These are phyloP conservation scores for Barnettozyma wickerhamii DNA, from an alignment of 805 yeast species.

Conservation along the genomic window DNA sequence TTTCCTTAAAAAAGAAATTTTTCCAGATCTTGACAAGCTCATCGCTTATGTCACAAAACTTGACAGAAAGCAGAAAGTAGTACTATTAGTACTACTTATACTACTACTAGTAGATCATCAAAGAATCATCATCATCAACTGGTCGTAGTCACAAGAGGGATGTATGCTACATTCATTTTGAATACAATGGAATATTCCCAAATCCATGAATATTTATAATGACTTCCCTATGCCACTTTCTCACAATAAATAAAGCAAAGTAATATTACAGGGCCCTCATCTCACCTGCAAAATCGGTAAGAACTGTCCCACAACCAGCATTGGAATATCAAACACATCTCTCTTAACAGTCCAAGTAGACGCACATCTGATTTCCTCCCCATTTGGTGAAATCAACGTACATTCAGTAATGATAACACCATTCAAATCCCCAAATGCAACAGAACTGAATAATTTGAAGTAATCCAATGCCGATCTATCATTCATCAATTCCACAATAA, in stretches of 20 bases:
- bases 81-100: too few relatives aligned
- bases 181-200: not conserved
- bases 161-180: too few relatives aligned
- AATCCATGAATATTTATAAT: too few relatives aligned
- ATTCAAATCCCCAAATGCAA: slow-evolving; percentile 44
- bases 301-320: slow-evolving; percentile 80
- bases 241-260: not conserved
- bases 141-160: too few relatives aligned
- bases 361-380: slow-evolving; percentile 53
- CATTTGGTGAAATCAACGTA: slow-evolving; percentile 33
- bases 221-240: too few relatives aligned
- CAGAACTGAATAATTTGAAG: slow-evolving; percentile 59
- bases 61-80: too few relatives aligned
- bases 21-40: slow-evolving; percentile 3
- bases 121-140: too few relatives aligned
- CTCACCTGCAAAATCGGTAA: slow-evolving; percentile 50
- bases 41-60: not conserved
- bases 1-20: slow-evolving; percentile 8
- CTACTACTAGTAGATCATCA: too few relatives aligned
- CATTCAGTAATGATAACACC: slow-evolving; percentile 37
- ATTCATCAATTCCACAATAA: slow-evolving; percentile 80
- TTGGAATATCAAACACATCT: slow-evolving; percentile 80
- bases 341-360: slow-evolving; percentile 84
- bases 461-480: slow-evolving; percentile 70
- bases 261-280: slow-evolving; percentile 2